Evolutionary conservation across 1,284 basidiomycete species (phyloP).

Genomic region (Ceraceosorus guamensis): DNA sequence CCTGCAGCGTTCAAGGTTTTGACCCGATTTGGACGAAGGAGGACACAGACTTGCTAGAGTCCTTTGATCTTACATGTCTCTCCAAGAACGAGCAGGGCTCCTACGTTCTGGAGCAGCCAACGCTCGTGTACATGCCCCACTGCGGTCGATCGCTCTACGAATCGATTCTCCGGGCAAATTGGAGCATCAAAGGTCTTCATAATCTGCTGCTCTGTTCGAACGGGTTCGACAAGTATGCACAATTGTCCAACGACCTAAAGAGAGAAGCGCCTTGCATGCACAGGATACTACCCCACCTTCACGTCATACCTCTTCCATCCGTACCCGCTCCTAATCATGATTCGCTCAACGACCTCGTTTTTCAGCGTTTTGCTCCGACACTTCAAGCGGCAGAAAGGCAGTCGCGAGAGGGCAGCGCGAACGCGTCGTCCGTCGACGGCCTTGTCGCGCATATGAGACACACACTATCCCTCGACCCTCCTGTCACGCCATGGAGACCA

Average conservation of each 20-base stretch:
- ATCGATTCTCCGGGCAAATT: constrained; percentile 16
- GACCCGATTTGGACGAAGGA: constrained; percentile 5
- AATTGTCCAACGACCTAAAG: background rate
- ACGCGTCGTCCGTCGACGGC: no score
- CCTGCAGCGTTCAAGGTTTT: background rate
- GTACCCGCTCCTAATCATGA: constrained; percentile 1
- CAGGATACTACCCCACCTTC: background rate
- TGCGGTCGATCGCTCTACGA: constrained; percentile 20
- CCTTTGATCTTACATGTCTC: background rate
- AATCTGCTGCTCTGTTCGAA: constrained; percentile 13
- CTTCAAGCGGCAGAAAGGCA: background rate
- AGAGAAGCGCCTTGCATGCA: constrained; percentile 1
- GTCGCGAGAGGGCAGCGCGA: background rate
- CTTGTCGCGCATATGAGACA: background rate
- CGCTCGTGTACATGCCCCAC: constrained; percentile 21
- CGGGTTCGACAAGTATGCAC: constrained; percentile 7
- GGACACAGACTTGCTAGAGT: background rate
- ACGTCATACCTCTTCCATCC: background rate
- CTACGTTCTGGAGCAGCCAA: constrained; percentile 8
- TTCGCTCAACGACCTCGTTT: constrained; percentile 5
- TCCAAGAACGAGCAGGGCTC: background rate
- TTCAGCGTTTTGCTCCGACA: constrained; percentile 1
- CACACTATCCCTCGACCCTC: background rate
- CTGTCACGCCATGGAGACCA: background rate
- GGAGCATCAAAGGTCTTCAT: constrained; percentile 6